phyloP scores from a whole-genome alignment of 495 filamentous ascomycete genomes.

The Podospora didyma region DNA sequence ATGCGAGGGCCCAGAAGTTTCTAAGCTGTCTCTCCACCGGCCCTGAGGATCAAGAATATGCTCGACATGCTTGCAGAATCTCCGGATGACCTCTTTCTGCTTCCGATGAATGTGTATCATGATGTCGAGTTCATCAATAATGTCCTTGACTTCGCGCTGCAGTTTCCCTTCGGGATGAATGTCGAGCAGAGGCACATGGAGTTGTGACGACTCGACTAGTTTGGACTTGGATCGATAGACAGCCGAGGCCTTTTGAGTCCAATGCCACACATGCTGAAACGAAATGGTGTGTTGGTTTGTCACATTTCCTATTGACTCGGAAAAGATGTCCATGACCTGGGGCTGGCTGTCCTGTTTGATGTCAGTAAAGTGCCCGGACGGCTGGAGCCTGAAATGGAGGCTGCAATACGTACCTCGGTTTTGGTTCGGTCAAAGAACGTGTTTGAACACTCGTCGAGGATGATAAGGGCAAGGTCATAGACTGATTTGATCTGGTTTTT shows the following conservation, averaged over 20 bases:
- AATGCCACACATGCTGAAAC: slow-evolving; percentile 33
- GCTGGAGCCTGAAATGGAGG: not conserved
- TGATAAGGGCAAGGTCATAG: slow-evolving; percentile 62
- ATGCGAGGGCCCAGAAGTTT: not conserved
- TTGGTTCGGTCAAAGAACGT: slow-evolving; percentile 62
- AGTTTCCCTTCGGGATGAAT: slow-evolving; percentile 64
- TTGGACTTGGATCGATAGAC: slow-evolving; percentile 25
- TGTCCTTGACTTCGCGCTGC: slow-evolving; percentile 64
- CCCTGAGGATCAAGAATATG: slow-evolving; percentile 23
- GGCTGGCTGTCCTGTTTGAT: slow-evolving; percentile 48
- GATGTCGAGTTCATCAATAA: slow-evolving; percentile 70
- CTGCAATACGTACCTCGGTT: slow-evolving; percentile 22
- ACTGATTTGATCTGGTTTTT: slow-evolving; percentile 62
- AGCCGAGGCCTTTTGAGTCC: slow-evolving; percentile 27
- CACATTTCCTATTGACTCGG: slow-evolving; percentile 41
- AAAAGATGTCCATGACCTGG: slow-evolving; percentile 67
- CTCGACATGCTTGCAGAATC: slow-evolving; percentile 54
- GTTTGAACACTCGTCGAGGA: slow-evolving; percentile 61
- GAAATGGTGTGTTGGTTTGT: slow-evolving; percentile 33
- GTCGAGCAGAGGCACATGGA: slow-evolving; percentile 54
- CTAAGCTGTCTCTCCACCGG: slow-evolving; percentile 4
- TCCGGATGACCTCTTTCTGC: slow-evolving; percentile 53
- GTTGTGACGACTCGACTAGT: slow-evolving; percentile 20
- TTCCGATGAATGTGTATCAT: slow-evolving; percentile 56
- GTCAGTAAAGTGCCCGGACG: not conserved